These are phyloP conservation scores for Bothriochloa decipiens DNA, from an alignment of 176 grass and related monocot genomes.

Conservation along the genomic window DNA sequence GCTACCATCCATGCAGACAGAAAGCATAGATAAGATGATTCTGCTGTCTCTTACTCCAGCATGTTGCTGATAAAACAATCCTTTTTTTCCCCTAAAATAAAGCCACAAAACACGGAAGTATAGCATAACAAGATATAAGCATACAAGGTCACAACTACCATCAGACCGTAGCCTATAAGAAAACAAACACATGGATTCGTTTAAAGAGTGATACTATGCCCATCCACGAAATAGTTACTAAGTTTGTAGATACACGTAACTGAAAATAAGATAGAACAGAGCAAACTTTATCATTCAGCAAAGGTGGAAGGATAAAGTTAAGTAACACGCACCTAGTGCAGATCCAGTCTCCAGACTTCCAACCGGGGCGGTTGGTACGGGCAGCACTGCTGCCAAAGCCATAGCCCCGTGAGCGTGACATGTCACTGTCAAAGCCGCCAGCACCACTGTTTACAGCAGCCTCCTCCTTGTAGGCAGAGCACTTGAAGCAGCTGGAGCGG, in stretches of 20 bases:
- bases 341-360: slow-evolving; percentile 98
- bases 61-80: neutral
- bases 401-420: slow-evolving; percentile 67
- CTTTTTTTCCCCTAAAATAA: neutral
- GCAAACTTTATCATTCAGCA: neutral
- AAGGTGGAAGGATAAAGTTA: neutral
- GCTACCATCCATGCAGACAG: neutral
- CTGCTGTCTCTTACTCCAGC: neutral
- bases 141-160: neutral
- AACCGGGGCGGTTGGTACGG: slow-evolving; percentile 64
- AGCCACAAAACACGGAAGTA: neutral
- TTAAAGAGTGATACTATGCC: neutral
- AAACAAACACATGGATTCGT: neutral
- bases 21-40: neutral
- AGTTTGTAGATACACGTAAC: slow-evolving; percentile 9
- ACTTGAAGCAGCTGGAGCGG: slow-evolving; percentile 96
- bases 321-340: slow-evolving; percentile 75
- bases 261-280: neutral
- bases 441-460: slow-evolving; percentile 61
- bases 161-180: neutral
- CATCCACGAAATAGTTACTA: neutral
- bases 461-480: slow-evolving; percentile 80
- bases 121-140: neutral
- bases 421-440: slow-evolving; percentile 68
- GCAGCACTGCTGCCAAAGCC: slow-evolving; percentile 62